Evolutionary conservation across 345 rosid genomes (phyloP), one percentile per base, ranked within the genome.

Genomic region (Syzygium oleosum): DNA sequence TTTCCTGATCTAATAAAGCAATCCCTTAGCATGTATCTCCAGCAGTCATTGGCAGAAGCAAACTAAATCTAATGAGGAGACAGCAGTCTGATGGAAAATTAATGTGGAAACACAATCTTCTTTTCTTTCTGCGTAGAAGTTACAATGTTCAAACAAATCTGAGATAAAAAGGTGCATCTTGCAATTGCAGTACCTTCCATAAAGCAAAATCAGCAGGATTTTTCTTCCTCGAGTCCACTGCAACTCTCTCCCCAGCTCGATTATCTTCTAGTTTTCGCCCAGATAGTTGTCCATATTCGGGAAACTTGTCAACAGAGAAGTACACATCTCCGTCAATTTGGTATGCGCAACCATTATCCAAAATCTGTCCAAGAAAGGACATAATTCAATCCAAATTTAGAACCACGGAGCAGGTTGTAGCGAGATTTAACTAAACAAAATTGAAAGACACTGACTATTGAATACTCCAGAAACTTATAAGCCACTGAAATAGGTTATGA

Each of bases 121-220:
- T 61, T n/a, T 61, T 61, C 73, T 61, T 13, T 34, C 19, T 13
- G 19, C 6, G 73, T n/a, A 61, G 9, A n/a, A 61, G 2, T 61
- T 31, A 61, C 73, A 61, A 61, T 61, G 73, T n/a, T n/a, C 73
- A 61, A 61, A 61, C 73, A n/a, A n/a, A 61, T 61, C 73, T 73
- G 25, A 73, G 80, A 38, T 73, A 73, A 38, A 19, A 34, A 1
- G 14, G 49, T 73, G 7, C 27, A 38, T 73, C 61, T 65, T 56
- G 78, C 49, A 89, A 31, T 73, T 63, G n/a, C 38, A 51, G 56
- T 92, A 94, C 99, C 93, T 97, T 97, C 99, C 99, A 97, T 68
- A 97, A 91, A 88, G 98, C 98, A 92, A 97, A 97, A 92, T 97
- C 98, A 41, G 99, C 99, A 19, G 98, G 99, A 90, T 96, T 93